phyloP scores from a whole-genome alignment of 2,329 filamentous ascomycete species.

The Nakataea oryzae region DNA sequence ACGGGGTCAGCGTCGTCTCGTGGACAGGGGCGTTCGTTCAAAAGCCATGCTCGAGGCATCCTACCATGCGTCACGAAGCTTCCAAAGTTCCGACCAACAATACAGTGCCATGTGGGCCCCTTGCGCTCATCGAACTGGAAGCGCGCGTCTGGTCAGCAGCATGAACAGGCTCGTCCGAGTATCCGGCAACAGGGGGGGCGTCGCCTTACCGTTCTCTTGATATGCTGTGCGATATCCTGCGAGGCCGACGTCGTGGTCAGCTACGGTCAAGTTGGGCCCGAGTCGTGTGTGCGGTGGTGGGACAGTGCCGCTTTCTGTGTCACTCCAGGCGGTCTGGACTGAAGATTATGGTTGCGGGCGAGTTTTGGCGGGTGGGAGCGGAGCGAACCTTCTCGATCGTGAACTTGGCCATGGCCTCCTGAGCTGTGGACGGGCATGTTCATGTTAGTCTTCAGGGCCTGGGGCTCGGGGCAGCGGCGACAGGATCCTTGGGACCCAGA shows the following conservation, averaged over 20 bases:
- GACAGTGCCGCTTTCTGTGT: background rate
- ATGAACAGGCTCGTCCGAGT: background rate
- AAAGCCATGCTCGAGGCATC: slow-evolving; percentile 5
- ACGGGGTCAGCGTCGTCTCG: background rate
- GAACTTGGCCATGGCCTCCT: slow-evolving; percentile 53
- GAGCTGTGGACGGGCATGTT: slow-evolving; percentile 27
- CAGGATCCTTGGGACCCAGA: background rate
- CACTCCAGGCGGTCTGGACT: background rate
- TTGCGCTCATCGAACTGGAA: slow-evolving; percentile 88
- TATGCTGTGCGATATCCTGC: slow-evolving; percentile 89
- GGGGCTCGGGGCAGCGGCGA: slow-evolving; percentile 5
- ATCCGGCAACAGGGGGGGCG: background rate
- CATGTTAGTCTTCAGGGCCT: background rate
- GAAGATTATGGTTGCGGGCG: background rate
- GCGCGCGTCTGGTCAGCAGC: background rate
- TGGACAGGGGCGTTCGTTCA: background rate
- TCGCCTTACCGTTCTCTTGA: slow-evolving; percentile 72
- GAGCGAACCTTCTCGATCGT: slow-evolving; percentile 47
- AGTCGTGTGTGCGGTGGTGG: background rate
- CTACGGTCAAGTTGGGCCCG: background rate
- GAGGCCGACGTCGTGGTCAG: background rate
- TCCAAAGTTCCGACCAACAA: slow-evolving; percentile 96
- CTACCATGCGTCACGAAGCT: slow-evolving; percentile 98
- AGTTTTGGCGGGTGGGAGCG: background rate
- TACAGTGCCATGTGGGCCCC: slow-evolving; percentile 98